A percentile compares a stretch with the other conserved stretches of the same genome.
Evolutionary conservation across 2,329 filamentous ascomycete species (phyloP).

Genomic region (Coniochaeta sp.): DNA sequence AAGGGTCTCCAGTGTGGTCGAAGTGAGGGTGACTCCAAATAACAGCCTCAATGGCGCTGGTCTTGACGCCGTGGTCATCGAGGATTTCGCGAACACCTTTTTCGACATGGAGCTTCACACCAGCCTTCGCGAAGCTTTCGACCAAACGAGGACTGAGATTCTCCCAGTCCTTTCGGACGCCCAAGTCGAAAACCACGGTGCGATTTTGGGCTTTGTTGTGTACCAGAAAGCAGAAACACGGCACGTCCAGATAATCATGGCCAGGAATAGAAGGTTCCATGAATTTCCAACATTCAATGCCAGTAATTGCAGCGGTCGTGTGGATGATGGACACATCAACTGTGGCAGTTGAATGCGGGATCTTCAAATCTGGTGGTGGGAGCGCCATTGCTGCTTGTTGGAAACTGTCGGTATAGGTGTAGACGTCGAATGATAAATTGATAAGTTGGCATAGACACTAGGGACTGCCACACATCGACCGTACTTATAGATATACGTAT

Average conservation of each 20-base stretch:
- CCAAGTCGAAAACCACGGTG: slow-evolving; percentile 12
- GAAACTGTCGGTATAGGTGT: too few species aligned
- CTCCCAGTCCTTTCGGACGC: slow-evolving; percentile 9
- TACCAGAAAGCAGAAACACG: slow-evolving; percentile 16
- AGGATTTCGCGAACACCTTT: slow-evolving; percentile 8
- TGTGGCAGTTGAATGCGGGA: slow-evolving; percentile 21
- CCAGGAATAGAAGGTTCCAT: slow-evolving; percentile 15
- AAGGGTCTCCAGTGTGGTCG: neutral
- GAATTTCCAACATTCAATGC: slow-evolving; percentile 13
- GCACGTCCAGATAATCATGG: slow-evolving; percentile 18
- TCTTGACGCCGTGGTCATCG: neutral
- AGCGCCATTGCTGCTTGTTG: slow-evolving; percentile 2
- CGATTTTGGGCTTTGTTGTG: slow-evolving; percentile 14
- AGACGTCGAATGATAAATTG: neutral
- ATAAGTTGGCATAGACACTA: neutral
- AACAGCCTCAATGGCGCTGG: neutral
- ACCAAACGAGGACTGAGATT: slow-evolving; percentile 2
- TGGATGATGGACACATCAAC: slow-evolving; percentile 26
- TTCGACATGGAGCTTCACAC: neutral
- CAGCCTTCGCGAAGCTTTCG: neutral
- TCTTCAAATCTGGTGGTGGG: slow-evolving; percentile 19
- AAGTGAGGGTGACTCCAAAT: slow-evolving; percentile 2
- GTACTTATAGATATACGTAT: too few species aligned
- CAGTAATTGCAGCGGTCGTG: slow-evolving; percentile 16
- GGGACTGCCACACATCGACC: too few species aligned